Conservation (phyloP, 768 basidiomycete species). For the Collybia sordida region DNA sequence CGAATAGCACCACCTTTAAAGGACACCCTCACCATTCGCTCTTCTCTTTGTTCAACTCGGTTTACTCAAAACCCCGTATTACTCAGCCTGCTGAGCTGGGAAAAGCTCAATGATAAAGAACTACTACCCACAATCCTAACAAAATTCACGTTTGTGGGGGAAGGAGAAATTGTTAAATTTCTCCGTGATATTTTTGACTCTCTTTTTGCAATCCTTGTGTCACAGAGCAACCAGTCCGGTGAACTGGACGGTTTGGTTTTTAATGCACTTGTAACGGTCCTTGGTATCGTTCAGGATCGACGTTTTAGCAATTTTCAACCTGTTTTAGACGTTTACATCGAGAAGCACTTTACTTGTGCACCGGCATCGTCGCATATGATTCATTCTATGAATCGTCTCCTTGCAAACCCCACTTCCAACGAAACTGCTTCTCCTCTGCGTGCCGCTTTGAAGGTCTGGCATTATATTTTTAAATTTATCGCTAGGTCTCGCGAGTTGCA, state of each 20-base stretch:
- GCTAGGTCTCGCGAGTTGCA: constrained; percentile 87
- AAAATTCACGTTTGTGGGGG: constrained; percentile 89
- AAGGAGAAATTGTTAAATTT: constrained; percentile 94
- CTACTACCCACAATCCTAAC: constrained; percentile 69
- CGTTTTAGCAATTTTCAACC: constrained; percentile 95
- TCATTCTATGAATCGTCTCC: constrained; percentile 81
- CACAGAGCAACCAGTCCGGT: constrained; percentile 66
- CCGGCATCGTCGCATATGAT: constrained; percentile 83
- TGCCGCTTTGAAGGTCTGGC: constrained; percentile 94
- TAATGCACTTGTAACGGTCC: constrained; percentile 86
- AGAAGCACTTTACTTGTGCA: constrained; percentile 81
- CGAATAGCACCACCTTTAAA: constrained; percentile 66
- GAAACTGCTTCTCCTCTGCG: constrained; percentile 80
- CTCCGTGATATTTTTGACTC: constrained; percentile 89
- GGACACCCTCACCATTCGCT: constrained; percentile 80
- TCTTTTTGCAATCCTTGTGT: constrained; percentile 85
- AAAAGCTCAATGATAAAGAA: constrained; percentile 61
- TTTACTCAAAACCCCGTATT: constrained; percentile 90
- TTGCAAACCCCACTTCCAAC: constrained; percentile 67
- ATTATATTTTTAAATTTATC: constrained; percentile 94
- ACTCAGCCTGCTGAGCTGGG: constrained; percentile 80
- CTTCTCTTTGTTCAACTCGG: constrained; percentile 88
- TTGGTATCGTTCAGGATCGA: constrained; percentile 90
- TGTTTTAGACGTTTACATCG: constrained; percentile 91
- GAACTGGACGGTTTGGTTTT: constrained; percentile 88